phyloP scores from a whole-genome alignment of 305 asterid species.

The Euphrasia arctica region DNA sequence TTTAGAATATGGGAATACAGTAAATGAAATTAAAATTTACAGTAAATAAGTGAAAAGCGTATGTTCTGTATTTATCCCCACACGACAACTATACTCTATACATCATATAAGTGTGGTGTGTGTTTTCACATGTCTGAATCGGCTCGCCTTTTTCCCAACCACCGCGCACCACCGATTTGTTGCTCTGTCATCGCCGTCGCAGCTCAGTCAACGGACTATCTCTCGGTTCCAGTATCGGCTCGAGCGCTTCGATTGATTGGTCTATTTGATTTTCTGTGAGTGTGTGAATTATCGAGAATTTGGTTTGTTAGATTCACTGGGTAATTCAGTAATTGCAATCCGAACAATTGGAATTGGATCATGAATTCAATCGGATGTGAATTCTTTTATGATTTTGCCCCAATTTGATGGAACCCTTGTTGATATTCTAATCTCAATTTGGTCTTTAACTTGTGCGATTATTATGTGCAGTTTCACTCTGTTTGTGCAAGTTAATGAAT shows the following conservation, averaged over 20 bases:
- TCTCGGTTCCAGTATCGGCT: neutral
- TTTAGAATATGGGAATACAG: neutral
- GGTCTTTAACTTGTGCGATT: neutral
- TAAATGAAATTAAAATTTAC: no score
- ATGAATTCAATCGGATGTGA: slow-evolving; percentile 12
- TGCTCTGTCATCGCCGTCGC: slow-evolving; percentile 9
- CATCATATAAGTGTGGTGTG: neutral
- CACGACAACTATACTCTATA: neutral
- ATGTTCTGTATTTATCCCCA: neutral
- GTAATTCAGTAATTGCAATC: slow-evolving; percentile 1
- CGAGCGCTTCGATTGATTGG: neutral
- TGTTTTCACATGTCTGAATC: slow-evolving; percentile 12
- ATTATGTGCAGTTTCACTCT: neutral
- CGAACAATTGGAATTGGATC: slow-evolving; percentile 10
- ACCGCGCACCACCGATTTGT: slow-evolving; percentile 22
- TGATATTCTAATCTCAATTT: neutral
- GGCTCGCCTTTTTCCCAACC: slow-evolving; percentile 13
- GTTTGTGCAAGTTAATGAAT: slow-evolving; percentile 1
- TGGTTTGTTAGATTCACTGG: slow-evolving; percentile 16
- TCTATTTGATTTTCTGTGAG: slow-evolving; percentile 26
- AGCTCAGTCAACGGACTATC: slow-evolving; percentile 10
- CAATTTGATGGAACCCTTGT: slow-evolving; percentile 15
- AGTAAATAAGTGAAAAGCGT: neutral
- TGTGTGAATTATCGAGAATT: slow-evolving; percentile 12
- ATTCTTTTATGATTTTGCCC: slow-evolving; percentile 5